Percentiles rank a stretch among this genome's conserved stretches.
Evolutionary conservation across 768 basidiomycete genomes (phyloP).

Genomic region (Pisolithus marmoratus): DNA sequence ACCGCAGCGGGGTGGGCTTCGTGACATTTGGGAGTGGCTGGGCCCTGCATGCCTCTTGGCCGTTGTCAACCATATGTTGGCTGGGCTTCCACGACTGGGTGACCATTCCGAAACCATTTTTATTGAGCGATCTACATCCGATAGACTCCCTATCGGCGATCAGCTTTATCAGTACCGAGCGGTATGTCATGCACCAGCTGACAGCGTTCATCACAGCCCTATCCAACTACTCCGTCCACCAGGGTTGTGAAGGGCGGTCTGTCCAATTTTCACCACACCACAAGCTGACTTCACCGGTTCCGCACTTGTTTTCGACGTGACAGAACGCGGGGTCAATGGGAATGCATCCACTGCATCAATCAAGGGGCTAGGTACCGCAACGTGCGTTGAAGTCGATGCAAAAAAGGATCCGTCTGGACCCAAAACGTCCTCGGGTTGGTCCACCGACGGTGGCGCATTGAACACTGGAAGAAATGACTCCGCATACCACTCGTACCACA

Average conservation of each 20-base stretch:
- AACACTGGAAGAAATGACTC: constrained; percentile 81
- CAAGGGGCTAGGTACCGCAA: constrained; percentile 57
- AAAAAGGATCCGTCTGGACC: constrained; percentile 16
- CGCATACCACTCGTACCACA: constrained; percentile 99
- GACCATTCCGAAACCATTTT: too few species aligned
- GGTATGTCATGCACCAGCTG: neutral
- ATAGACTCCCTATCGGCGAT: too few species aligned
- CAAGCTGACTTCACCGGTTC: constrained; percentile 22
- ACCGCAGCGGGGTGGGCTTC: too few species aligned
- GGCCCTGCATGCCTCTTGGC: too few species aligned
- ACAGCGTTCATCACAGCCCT: constrained; percentile 46
- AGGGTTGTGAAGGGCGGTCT: constrained; percentile 89
- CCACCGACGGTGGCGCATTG: constrained; percentile 21
- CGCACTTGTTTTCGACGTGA: constrained; percentile 4
- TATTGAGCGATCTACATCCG: too few species aligned
- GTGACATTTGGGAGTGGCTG: too few species aligned
- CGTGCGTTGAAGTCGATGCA: constrained; percentile 23
- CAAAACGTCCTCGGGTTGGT: constrained; percentile 12
- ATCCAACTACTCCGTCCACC: constrained; percentile 91
- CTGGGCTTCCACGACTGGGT: too few species aligned
- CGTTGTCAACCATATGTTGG: too few species aligned
- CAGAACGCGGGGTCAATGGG: constrained; percentile 14
- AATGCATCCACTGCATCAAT: constrained; percentile 58
- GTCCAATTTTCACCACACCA: constrained; percentile 82
- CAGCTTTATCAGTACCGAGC: too few species aligned